Evolutionary conservation across 1,139 yeast species (phyloP).

Genomic region (Debaryomyces nepalensis): DNA sequence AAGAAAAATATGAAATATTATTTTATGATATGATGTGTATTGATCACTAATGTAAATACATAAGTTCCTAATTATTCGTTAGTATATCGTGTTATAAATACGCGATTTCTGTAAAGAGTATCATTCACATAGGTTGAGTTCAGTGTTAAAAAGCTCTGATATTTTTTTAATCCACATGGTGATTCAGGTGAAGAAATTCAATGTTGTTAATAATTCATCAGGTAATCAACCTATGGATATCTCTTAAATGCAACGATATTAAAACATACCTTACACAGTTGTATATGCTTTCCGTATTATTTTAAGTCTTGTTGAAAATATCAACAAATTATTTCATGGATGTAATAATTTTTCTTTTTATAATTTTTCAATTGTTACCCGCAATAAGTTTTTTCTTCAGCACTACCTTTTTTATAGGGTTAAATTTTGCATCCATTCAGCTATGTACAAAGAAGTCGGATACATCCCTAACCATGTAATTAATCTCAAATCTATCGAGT

Average conservation of each 20-base stretch:
- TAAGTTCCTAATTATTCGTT: constrained; percentile 2
- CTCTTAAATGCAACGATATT: constrained; percentile 8
- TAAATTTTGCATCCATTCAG: constrained; percentile 2
- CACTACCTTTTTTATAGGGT: constrained; percentile 8
- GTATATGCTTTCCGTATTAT: no score
- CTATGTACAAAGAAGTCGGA: constrained; percentile 9
- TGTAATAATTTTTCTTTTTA: background rate
- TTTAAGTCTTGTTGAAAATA: no score
- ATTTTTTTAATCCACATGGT: constrained; percentile 57
- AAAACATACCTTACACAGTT: constrained; percentile 1
- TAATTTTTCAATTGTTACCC: constrained; percentile 10
- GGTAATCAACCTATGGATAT: constrained; percentile 17
- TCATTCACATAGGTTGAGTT: constrained; percentile 21
- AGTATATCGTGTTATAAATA: background rate
- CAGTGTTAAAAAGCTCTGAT: constrained; percentile 78
- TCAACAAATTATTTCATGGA: background rate
- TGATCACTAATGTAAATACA: background rate
- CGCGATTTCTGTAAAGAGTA: background rate
- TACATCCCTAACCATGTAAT: constrained; percentile 2
- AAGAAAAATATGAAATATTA: background rate
- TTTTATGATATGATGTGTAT: background rate
- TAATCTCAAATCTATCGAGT: background rate
- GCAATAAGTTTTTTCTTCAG: background rate
- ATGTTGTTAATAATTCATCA: constrained; percentile 47
- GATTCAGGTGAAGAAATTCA: constrained; percentile 73